Conservation (phyloP, 495 filamentous ascomycete species). For the Aspergillus diversus region DNA sequence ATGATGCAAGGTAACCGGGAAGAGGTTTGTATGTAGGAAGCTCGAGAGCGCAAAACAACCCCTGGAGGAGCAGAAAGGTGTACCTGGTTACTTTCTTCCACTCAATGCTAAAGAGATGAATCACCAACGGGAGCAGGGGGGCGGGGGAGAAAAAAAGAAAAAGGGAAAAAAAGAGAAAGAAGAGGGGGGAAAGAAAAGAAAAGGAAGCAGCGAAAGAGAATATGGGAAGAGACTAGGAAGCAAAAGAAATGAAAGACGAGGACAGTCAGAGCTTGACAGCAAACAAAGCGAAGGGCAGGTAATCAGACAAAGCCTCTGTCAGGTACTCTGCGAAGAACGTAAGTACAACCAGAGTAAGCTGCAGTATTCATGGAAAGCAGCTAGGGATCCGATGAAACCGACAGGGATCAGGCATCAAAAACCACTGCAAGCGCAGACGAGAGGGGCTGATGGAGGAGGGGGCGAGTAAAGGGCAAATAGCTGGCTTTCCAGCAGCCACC, state of each 20-base stretch:
- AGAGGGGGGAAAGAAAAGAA: background rate
- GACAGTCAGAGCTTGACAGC: constrained; percentile 5
- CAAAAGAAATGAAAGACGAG: background rate
- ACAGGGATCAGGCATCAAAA: constrained; percentile 24
- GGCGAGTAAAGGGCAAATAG: constrained; percentile 2
- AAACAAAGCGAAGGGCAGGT: constrained; percentile 11
- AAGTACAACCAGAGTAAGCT: constrained; percentile 23
- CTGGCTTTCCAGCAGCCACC: background rate
- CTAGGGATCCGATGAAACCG: constrained; percentile 14
- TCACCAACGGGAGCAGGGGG: background rate
- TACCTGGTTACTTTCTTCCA: background rate
- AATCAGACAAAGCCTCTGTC: constrained; percentile 12
- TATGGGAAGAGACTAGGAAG: background rate
- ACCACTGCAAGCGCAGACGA: constrained; percentile 1
- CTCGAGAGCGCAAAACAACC: constrained; percentile 2
- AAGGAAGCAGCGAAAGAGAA: background rate
- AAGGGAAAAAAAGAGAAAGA: background rate
- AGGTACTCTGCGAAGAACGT: constrained; percentile 16
- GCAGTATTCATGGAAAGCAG: constrained; percentile 25
- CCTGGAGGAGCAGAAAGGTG: constrained; percentile 1
- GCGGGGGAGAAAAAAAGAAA: background rate
- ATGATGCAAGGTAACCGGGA: constrained; percentile 29
- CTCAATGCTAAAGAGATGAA: background rate
- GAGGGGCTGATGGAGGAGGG: background rate
- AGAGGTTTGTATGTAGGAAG: constrained; percentile 11